Evolutionary conservation across 1,139 yeast genomes (phyloP), one percentile per base, ranked within the genome.

Genomic region (Meyerozyma guilliermondii): DNA sequence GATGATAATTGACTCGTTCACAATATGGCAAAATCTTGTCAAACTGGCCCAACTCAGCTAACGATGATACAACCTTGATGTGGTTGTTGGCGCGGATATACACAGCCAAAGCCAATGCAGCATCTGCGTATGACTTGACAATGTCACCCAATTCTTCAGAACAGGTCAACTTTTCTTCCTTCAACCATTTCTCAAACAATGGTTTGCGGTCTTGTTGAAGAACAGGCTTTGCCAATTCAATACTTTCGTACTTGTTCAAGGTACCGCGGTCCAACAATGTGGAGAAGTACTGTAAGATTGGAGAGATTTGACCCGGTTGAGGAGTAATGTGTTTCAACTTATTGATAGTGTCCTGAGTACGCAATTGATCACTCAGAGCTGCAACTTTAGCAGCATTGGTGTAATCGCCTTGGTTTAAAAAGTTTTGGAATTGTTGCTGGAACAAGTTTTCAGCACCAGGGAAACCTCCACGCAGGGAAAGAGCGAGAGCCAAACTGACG

Each of bases 111-210:
- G 98, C 96, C 53, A 92, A 74, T 26, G 92, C 80, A 22, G 87
- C 68, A 55, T 91, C 97, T 48, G 65, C 67, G 59, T 80, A 81
- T 41, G 95, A 87, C 60, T 92, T 87, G 50, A 92, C 95, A 56
- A 91, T 79, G 60, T 94, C 99, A 68, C 98, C 99, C 53, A 94
- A 78, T 66, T 91, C 97, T 70, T 94, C 99, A 13, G 96, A 87
- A 42, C 87, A 82, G 48, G 92, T 92, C 54, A 94, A 79, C 66
- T 92, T 92, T 62, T 89, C 95, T 65, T 92, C 98, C 63, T 86
- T 85, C 63, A 92, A 80, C 94, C 98, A 94, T 68, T 91, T 92
- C 67, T 94, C 98, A 54, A 92, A 84, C 51, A 94, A 73, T 48
- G 91, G 95, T 59, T 87, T 86, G 63, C 97, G 87, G 63, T 89